A percentile compares a stretch with the other conserved stretches of the same genome.
Conservation (phyloP, 2,329 filamentous ascomycete genomes). For the Allantophomopsis cytisporea region DNA sequence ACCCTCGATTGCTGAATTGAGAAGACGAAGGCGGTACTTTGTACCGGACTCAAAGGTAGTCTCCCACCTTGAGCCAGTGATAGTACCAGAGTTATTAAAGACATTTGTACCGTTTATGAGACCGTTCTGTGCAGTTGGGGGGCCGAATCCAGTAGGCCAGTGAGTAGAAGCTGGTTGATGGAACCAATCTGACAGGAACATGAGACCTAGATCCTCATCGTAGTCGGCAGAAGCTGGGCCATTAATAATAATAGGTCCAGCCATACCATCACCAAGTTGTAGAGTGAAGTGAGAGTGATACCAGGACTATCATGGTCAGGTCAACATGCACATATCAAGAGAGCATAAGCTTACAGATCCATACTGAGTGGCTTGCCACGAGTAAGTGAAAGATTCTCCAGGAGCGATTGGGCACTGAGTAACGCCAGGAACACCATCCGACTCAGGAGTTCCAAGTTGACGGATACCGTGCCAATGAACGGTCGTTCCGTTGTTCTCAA, state of each 20-base stretch:
- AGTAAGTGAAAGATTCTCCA: slow-evolving; percentile 22
- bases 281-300: neutral
- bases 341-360: slow-evolving; percentile 17
- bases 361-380: slow-evolving; percentile 22
- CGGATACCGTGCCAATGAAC: slow-evolving; percentile 4
- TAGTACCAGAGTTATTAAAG: slow-evolving; percentile 3
- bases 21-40: neutral
- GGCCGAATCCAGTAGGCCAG: slow-evolving; percentile 11
- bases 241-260: neutral
- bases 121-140: slow-evolving; percentile 12
- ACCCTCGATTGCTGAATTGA: neutral
- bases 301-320: neutral
- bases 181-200: slow-evolving; percentile 6
- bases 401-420: slow-evolving; percentile 26
- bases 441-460: slow-evolving; percentile 17
- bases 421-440: slow-evolving; percentile 26
- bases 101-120: slow-evolving; percentile 8
- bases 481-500: slow-evolving; percentile 1
- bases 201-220: slow-evolving; percentile 6
- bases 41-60: neutral
- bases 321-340: neutral
- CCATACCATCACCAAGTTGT: neutral
- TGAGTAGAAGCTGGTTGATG: slow-evolving; percentile 23
- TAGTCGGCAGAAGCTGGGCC: slow-evolving; percentile 2
- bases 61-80: neutral